Evolutionary conservation across 192 early-diverging fungal species (phyloP).

Genomic region (Backusella tarrabulga): DNA sequence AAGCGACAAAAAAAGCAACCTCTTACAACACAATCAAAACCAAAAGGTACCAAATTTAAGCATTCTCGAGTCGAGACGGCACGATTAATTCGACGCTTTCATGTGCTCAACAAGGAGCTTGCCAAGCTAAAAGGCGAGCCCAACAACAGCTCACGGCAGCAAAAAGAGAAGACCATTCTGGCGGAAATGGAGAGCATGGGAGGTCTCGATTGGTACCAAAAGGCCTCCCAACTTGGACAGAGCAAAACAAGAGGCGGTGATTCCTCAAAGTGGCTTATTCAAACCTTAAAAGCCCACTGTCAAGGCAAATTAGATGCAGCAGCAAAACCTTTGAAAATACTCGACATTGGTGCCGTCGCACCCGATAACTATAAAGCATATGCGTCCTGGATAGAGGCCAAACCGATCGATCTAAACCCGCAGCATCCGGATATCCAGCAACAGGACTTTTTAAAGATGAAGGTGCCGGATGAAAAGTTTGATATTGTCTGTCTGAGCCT

Average conservation of each 20-base stretch:
- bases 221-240: conserved; percentile 78
- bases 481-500: conserved; percentile 79
- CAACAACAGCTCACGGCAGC: conserved; percentile 15
- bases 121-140: conserved; percentile 43
- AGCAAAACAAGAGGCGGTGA: conserved; percentile 80
- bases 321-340: conserved; percentile 46
- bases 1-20: conserved; percentile 17
- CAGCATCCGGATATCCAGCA: conserved; percentile 68
- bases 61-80: conserved; percentile 63
- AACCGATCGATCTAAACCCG: conserved; percentile 86
- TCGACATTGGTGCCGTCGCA: conserved; percentile 86
- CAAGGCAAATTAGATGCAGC: background rate
- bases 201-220: conserved; percentile 86
- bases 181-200: conserved; percentile 70
- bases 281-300: conserved; percentile 39
- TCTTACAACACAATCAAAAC: background rate
- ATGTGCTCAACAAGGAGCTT: conserved; percentile 78
- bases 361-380: conserved; percentile 74
- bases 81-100: conserved; percentile 73
- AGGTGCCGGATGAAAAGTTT: conserved; percentile 55
- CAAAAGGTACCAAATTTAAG: conserved; percentile 36
- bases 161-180: conserved; percentile 35
- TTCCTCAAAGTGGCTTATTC: conserved; percentile 79
- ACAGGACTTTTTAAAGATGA: conserved; percentile 84
- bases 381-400: conserved; percentile 63